A percentile compares a stretch with the other conserved stretches of the same genome.
These are phyloP conservation scores for Nymphaea thermarum DNA, from an alignment of 164 flowering plant genomes.

Conservation along the genomic window DNA sequence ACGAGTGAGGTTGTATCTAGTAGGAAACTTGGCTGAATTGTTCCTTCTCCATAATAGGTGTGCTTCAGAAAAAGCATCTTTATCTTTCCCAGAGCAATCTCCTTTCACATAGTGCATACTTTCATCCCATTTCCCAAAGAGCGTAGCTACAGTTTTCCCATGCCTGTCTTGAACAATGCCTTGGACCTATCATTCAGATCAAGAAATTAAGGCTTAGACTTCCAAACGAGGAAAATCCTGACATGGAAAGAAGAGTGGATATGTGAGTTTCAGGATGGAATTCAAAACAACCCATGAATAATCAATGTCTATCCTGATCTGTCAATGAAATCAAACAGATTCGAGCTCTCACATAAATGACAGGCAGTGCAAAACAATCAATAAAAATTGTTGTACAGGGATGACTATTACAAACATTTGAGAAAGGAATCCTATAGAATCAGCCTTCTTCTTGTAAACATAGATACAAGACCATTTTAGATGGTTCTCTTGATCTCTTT, in stretches of 20 bases:
- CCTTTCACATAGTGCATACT: slow-evolving; percentile 84
- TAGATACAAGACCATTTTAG: no score
- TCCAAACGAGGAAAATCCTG: background rate
- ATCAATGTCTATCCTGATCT: no score
- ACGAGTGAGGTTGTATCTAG: slow-evolving; percentile 66
- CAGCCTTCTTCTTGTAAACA: no score
- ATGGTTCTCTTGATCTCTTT: no score
- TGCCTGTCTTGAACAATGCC: slow-evolving; percentile 76
- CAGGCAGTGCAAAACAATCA: no score
- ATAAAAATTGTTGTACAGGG: no score
- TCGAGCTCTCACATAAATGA: no score
- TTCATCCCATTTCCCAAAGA: slow-evolving; percentile 98
- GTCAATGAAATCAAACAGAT: no score
- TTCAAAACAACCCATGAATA: no score
- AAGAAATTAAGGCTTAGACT: background rate
- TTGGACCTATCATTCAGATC: slow-evolving; percentile 51
- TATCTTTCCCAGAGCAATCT: slow-evolving; percentile 57
- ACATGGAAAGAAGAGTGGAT: background rate
- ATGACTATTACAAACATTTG: no score
- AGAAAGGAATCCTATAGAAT: no score
- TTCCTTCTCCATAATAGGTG: slow-evolving; percentile 55
- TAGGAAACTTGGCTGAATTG: slow-evolving; percentile 38
- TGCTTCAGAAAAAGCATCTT: slow-evolving; percentile 42
- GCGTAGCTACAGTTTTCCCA: slow-evolving; percentile 78
- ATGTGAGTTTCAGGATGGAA: no score